These are phyloP conservation scores for Schrenkiella parvula DNA, from an alignment of 345 rosid genomes.

Conservation along the genomic window DNA sequence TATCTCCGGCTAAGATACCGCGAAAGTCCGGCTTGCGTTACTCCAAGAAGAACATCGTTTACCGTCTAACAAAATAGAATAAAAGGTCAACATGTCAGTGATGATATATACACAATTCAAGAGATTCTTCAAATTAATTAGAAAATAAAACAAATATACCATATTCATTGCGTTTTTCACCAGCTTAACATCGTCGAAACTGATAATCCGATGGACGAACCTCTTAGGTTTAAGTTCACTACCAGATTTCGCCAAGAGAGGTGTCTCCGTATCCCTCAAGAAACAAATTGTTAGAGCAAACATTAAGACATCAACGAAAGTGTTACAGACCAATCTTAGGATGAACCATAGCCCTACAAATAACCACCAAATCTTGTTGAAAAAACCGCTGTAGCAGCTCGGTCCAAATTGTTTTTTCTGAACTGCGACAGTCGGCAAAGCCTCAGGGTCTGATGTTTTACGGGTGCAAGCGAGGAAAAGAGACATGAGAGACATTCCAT, in stretches of 20 bases:
- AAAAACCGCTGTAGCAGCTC: not conserved
- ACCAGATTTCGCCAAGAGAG: conserved; percentile 39
- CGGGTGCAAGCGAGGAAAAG: conserved; percentile 51
- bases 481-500: conserved; percentile 61
- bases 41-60: conserved; percentile 65
- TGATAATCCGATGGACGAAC: conserved; percentile 44
- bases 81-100: not conserved
- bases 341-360: conserved; percentile 41
- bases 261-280: conserved; percentile 50
- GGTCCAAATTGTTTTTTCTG: conserved; percentile 20
- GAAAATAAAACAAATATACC: conserved; percentile 1
- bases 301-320: conserved; percentile 44
- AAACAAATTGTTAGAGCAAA: conserved; percentile 41
- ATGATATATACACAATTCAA: not conserved
- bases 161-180: conserved; percentile 32
- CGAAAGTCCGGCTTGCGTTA: conserved; percentile 69
- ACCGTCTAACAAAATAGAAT: conserved; percentile 45
- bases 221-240: conserved; percentile 26
- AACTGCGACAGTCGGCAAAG: conserved; percentile 52
- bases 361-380: conserved; percentile 36
- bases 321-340: conserved; percentile 47
- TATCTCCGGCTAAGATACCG: conserved; percentile 52
- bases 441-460: conserved; percentile 54
- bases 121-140: not conserved
- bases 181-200: conserved; percentile 61